A percentile compares a stretch with the other conserved stretches of the same genome.
phyloP scores from a whole-genome alignment of 2,329 filamentous ascomycete genomes.

The Neofusicoccum laricinum region DNA sequence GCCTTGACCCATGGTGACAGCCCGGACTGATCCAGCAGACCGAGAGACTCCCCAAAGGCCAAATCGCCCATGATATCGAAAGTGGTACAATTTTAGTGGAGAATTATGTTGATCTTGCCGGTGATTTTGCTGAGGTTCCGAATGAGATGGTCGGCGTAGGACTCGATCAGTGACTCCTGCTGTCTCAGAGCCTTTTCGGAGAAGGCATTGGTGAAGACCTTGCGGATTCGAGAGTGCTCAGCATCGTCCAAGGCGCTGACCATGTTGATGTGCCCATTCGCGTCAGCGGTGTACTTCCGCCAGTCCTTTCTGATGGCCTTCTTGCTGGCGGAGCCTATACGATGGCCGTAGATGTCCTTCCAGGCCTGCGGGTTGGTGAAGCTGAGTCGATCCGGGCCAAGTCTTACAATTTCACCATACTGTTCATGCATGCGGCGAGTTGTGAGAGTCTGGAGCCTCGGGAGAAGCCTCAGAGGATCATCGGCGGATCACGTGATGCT shows the following conservation, averaged over 20 bases:
- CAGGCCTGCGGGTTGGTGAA: constrained; percentile 11
- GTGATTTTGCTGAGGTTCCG: constrained; percentile 22
- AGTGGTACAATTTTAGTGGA: constrained; percentile 25
- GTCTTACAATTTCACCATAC: constrained; percentile 14
- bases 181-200: constrained; percentile 28
- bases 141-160: constrained; percentile 26
- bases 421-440: constrained; percentile 22
- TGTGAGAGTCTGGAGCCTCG: too few relatives aligned
- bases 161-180: constrained; percentile 30
- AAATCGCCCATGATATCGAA: constrained; percentile 35
- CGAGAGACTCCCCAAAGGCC: constrained; percentile 30
- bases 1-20: constrained; percentile 32
- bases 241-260: constrained; percentile 21
- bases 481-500: too few relatives aligned
- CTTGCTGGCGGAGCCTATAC: neutral
- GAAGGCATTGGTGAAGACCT: constrained; percentile 27
- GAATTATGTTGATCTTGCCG: neutral
- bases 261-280: neutral
- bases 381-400: constrained; percentile 11
- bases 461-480: too few relatives aligned
- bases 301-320: neutral
- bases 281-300: neutral
- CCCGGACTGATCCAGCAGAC: constrained; percentile 28
- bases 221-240: constrained; percentile 19
- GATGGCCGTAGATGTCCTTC: constrained; percentile 19